Conservation (phyloP, 2,329 filamentous ascomycete species). For the Fusarium sp. region DNA sequence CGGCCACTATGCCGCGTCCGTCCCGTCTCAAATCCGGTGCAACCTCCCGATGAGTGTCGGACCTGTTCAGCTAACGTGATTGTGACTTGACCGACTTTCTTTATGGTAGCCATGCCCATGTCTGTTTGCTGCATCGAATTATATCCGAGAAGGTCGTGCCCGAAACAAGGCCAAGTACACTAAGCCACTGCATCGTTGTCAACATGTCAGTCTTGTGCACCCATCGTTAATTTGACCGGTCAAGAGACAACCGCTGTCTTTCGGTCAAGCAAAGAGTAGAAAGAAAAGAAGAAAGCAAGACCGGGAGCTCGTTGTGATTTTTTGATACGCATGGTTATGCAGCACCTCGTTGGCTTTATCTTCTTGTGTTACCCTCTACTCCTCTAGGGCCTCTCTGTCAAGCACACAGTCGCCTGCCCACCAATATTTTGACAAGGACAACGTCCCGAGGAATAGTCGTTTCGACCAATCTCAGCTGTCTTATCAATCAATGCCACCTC, state of each 20-base stretch:
- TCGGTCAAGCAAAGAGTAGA: conserved; percentile 17
- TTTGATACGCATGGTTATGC: conserved; percentile 26
- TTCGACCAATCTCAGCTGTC: conserved; percentile 16
- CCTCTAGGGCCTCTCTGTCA: conserved; percentile 20
- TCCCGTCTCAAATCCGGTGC: conserved; percentile 20
- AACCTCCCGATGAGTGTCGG: conserved; percentile 37
- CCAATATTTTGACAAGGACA: conserved; percentile 9
- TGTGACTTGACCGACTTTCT: conserved; percentile 32
- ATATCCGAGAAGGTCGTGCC: conserved; percentile 14
- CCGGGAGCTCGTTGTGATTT: conserved; percentile 9
- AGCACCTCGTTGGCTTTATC: conserved; percentile 16
- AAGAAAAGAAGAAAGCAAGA: conserved; percentile 4
- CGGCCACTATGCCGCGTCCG: conserved; percentile 11
- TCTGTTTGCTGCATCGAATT: conserved; percentile 21
- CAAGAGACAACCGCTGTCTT: conserved; percentile 24
- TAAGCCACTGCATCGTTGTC: conserved; percentile 26
- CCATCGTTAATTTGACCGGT: conserved; percentile 39
- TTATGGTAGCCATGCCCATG: conserved; percentile 16
- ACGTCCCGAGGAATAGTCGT: background rate
- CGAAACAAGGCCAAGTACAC: conserved; percentile 31
- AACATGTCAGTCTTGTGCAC: conserved; percentile 36
- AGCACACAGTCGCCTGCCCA: conserved; percentile 20
- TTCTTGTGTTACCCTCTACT: conserved; percentile 41
- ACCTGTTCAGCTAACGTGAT: conserved; percentile 17
- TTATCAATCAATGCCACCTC: conserved; percentile 23